Evolutionary conservation across 2,329 filamentous ascomycete species (phyloP).

Genomic region (Fusarium goolgardi): DNA sequence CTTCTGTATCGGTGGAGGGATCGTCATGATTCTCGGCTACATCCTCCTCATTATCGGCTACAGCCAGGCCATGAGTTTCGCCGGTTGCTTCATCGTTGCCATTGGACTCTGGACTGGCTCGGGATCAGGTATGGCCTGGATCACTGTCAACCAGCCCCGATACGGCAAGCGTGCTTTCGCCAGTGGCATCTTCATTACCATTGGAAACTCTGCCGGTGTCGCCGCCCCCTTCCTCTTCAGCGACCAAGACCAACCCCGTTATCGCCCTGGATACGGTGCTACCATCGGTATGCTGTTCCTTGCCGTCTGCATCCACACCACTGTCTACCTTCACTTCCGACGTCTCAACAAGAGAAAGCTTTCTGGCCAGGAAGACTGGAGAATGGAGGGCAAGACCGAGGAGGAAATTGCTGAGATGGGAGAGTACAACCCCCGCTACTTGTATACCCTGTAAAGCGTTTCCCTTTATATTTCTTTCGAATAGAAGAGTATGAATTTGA

Average conservation of each 20-base stretch:
- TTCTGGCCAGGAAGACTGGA: slow-evolving; percentile 53
- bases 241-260: slow-evolving; percentile 57
- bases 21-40: slow-evolving; percentile 67
- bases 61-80: slow-evolving; percentile 69
- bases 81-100: slow-evolving; percentile 71
- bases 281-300: slow-evolving; percentile 60
- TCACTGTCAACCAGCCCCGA: slow-evolving; percentile 69
- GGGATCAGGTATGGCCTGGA: slow-evolving; percentile 53
- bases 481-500: not conserved
- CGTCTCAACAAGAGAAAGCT: slow-evolving; percentile 52
- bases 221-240: slow-evolving; percentile 70
- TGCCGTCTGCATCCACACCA: slow-evolving; percentile 47
- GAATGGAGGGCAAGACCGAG: slow-evolving; percentile 56
- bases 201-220: slow-evolving; percentile 72
- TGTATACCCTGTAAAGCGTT: slow-evolving; percentile 16
- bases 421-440: slow-evolving; percentile 53
- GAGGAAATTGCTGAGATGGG: slow-evolving; percentile 58
- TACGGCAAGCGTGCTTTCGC: slow-evolving; percentile 74
- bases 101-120: slow-evolving; percentile 62
- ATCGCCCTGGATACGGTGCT: slow-evolving; percentile 63
- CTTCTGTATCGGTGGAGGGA: slow-evolving; percentile 63
- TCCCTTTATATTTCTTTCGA: accelerated
- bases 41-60: slow-evolving; percentile 66
- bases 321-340: slow-evolving; percentile 48
- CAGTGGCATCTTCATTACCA: slow-evolving; percentile 69